A percentile compares a stretch with the other conserved stretches of the same genome.
phyloP scores from a whole-genome alignment of 164 flowering plant species.

The Vitis rotundifolia region DNA sequence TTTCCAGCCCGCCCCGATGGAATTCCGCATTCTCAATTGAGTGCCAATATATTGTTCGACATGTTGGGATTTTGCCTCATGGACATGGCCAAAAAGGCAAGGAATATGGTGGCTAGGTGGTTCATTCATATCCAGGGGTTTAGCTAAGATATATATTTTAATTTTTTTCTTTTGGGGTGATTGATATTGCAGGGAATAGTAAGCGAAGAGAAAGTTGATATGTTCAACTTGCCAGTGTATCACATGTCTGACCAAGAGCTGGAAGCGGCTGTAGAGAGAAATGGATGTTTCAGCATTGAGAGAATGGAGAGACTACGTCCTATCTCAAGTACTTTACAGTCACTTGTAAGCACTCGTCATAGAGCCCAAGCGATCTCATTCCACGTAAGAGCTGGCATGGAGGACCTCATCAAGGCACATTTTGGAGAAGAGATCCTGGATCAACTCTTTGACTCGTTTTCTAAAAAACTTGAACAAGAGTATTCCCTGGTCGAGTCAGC shows the following conservation, averaged over 20 bases:
- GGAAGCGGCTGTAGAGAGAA: neutral
- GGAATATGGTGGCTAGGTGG: neutral
- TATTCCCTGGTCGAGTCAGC: no score
- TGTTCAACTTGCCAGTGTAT: slow-evolving; percentile 16
- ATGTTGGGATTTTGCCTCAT: slow-evolving; percentile 9
- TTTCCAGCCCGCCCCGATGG: slow-evolving; percentile 13
- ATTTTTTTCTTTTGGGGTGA: neutral
- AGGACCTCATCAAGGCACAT: slow-evolving; percentile 4
- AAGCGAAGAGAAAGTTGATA: slow-evolving; percentile 11
- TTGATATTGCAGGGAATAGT: slow-evolving; percentile 12
- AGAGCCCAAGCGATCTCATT: neutral
- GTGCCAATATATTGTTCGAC: neutral
- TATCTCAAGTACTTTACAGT: neutral
- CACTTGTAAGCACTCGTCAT: neutral
- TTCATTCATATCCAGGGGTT: no score
- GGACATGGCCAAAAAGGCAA: slow-evolving; percentile 21
- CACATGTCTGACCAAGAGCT: no score
- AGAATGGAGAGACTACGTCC: neutral
- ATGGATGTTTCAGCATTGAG: slow-evolving; percentile 21
- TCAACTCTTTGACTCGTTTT: no score
- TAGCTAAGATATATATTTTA: neutral
- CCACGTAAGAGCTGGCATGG: slow-evolving; percentile 6
- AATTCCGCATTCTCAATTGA: slow-evolving; percentile 2
- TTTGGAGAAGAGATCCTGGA: slow-evolving; percentile 12
- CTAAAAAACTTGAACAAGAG: no score